phyloP scores from a whole-genome alignment of 495 filamentous ascomycete genomes.

The Beverwykella pulmonaria region DNA sequence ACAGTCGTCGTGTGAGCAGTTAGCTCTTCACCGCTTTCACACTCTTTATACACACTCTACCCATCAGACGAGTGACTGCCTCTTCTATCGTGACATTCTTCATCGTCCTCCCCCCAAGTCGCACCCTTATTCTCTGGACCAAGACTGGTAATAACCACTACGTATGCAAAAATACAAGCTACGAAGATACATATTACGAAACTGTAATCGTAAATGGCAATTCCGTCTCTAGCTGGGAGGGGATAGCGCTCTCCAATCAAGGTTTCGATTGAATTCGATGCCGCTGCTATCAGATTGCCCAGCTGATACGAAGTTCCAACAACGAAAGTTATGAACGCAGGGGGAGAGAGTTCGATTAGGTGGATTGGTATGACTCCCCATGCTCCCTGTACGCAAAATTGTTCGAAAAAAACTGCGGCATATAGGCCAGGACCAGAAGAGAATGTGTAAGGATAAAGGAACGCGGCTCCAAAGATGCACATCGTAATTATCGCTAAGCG shows the following conservation, averaged over 20 bases:
- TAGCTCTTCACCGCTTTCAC: too few species aligned
- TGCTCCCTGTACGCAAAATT: slow-evolving; percentile 73
- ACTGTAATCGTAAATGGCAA: slow-evolving; percentile 75
- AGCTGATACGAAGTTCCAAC: slow-evolving; percentile 84
- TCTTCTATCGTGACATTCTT: too few species aligned
- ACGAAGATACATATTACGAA: slow-evolving; percentile 91
- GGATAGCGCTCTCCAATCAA: slow-evolving; percentile 81
- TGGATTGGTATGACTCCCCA: slow-evolving; percentile 57
- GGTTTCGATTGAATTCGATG: slow-evolving; percentile 81
- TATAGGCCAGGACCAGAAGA: slow-evolving; percentile 61
- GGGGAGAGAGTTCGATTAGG: slow-evolving; percentile 82
- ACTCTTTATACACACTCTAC: too few species aligned
- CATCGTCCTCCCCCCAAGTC: slow-evolving; percentile 47
- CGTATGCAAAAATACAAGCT: slow-evolving; percentile 82
- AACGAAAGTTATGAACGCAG: slow-evolving; percentile 77
- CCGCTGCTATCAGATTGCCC: slow-evolving; percentile 78
- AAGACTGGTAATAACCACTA: slow-evolving; percentile 70
- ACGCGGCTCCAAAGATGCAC: slow-evolving; percentile 71
- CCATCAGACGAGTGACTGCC: too few species aligned
- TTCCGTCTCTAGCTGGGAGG: slow-evolving; percentile 54
- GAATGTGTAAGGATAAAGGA: slow-evolving; percentile 82
- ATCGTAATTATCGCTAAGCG: slow-evolving; percentile 80
- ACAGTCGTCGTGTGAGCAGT: too few species aligned
- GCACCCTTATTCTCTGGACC: slow-evolving; percentile 76
- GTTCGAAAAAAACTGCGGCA: slow-evolving; percentile 83